These are phyloP conservation scores for Domatiomyces globalis DNA, from an alignment of 2,329 filamentous ascomycete genomes.

Conservation along the genomic window DNA sequence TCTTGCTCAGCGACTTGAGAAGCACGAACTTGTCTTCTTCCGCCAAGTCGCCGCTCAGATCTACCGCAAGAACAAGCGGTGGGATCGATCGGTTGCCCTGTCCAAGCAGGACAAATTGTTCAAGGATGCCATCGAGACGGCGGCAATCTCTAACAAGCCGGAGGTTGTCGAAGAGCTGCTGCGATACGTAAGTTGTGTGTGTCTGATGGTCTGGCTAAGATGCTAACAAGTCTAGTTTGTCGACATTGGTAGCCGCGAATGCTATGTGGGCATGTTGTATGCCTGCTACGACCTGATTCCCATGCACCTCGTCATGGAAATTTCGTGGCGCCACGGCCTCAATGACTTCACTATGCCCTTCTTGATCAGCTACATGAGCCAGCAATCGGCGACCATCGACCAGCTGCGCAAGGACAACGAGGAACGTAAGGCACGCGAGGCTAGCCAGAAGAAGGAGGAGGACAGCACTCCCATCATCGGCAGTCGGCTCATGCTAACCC, in stretches of 20 bases:
- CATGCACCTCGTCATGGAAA: conserved; percentile 80
- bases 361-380: conserved; percentile 95
- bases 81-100: conserved; percentile 95
- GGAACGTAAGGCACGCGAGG: conserved; percentile 61
- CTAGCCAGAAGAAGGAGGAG: conserved; percentile 72
- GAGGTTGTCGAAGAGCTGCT: conserved; percentile 93
- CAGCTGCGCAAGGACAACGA: conserved; percentile 90
- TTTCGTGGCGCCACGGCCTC: conserved; percentile 91
- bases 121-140: conserved; percentile 98
- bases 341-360: conserved; percentile 98
- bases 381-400: conserved; percentile 77
- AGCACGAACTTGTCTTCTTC: conserved; percentile 98
- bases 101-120: conserved; percentile 99
- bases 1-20: conserved; percentile 81
- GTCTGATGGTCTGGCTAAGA: background rate
- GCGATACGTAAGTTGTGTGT: conserved; percentile 66
- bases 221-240: conserved; percentile 58
- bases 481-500: conserved; percentile 85
- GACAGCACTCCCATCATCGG: conserved; percentile 90
- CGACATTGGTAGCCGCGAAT: conserved; percentile 96
- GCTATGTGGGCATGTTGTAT: conserved; percentile 99
- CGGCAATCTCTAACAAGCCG: conserved; percentile 76
- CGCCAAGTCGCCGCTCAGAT: conserved; percentile 95
- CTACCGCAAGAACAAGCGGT: conserved; percentile 99
- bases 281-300: conserved; percentile 95